Base-by-base conservation (phyloP, 805 yeast species). In the Yarrowia sp. region DNA sequence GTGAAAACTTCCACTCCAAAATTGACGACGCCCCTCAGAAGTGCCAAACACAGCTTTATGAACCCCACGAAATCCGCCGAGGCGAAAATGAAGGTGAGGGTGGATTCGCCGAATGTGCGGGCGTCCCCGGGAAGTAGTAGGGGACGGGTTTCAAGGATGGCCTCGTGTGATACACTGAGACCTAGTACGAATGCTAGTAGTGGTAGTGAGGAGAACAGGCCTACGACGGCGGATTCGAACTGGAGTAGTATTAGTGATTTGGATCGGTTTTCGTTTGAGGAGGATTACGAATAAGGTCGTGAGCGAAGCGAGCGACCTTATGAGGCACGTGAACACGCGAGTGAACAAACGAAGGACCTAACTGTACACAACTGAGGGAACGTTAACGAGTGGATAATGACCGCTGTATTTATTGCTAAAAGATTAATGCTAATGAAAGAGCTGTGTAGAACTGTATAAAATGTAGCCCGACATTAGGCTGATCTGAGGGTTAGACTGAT, bases 181-280 rank as follows among this genome's bases (percentile, higher is more conserved):
- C 36, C 50, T 9, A 28, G 35, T 8, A 18, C 8, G 6, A 8
- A 22, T 9, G 44, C 13, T 8, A 41, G 22, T 10, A 8, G 44
- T 9, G 44, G 22, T 8, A 41, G 22, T 10, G 44, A 41, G 44
- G 22, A 15, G 18, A 41, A 5, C 8, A 36, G 60, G 7, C 60
- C 61, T 3, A 53, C 61, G 7, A 53, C 61, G 5, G 44, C 61
- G 4, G 61, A 41, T 11, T 53, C 61, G 3, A 53, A 28, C n/a
- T 53, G 61, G 61, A 53, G 61, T 33, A 15, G 8, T 4, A 4
- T 31, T 4, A 53, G 38, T 2, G 61, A 53, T 11, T 44, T 53
- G 35, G 61, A 53, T 8, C 44, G 45, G 31, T 38, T 53, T 39
- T 53, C 61, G 43, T 53, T 53, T 9, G 61, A 53, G 36, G 61